Base-by-base conservation (phyloP, 75 land plant species). In the Sequoiadendron giganteum region DNA sequence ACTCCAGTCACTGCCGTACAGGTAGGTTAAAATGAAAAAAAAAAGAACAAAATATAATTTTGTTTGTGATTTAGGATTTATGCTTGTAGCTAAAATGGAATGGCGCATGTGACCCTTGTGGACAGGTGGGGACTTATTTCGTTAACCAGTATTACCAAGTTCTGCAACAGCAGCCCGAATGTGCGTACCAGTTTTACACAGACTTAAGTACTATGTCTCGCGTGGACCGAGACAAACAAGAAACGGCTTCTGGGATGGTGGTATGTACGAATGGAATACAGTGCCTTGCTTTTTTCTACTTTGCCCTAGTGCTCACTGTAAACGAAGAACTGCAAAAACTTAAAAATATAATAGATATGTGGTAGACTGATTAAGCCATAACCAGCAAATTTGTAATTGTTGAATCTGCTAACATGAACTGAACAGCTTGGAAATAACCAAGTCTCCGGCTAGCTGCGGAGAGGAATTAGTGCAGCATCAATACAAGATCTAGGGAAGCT, bases 71-170 rank as follows among this genome's bases (percentile, higher is more conserved):
- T 10, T 72, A 30, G 10, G 75, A 72, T 48, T 19, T 48, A 19
- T 34, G 43, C 5, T 2, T 28, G 36, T 45, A 45, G 18, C n/a
- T 87, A 72, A 34, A 72, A 72, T 72, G 75, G 34, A 1, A 72
- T 72, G 75, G 34, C 14, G 11, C 38, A 32, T 73, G 38, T 30
- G 11, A 7, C 28, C 34, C 32, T 30, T 34, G 1, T 58, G 70
- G 65, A 85, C 88, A 98, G 99, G 95, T 98, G 38, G 99, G 99
- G 1, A 91, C 94, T 54, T 96, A 92, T 86, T 98, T 98, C 86
- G 97, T 98, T 82, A 88, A 83, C 70, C 97, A 97, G 91, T 98
- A 98, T 87, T 98, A 98, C 86, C 94, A 96, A 80, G 90, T 96
- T 14, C 94, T 98, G 10, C 97, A 97, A 88, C 95, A 94, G 72